phyloP scores from a whole-genome alignment of 768 basidiomycete genomes.

The Agrocybe pediades region DNA sequence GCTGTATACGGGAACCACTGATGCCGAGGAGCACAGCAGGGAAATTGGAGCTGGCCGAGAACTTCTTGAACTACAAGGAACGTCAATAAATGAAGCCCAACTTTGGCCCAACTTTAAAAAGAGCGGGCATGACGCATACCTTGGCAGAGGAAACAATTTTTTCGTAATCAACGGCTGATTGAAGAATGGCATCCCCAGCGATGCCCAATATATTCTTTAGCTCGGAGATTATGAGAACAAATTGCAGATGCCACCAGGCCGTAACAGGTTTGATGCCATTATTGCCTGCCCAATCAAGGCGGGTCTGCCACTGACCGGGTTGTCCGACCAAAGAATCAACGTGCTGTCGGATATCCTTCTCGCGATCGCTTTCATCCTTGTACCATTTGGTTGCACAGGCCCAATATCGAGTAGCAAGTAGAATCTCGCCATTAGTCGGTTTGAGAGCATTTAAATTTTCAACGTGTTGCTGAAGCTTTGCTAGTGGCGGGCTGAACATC shows the following conservation, averaged over 20 bases:
- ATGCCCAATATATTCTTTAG: constrained; percentile 18
- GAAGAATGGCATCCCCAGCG: constrained; percentile 15
- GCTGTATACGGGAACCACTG: constrained; percentile 18
- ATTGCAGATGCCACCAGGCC: constrained; percentile 12
- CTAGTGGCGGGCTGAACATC: constrained; percentile 11
- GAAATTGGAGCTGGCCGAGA: constrained; percentile 15
- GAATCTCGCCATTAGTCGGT: constrained; percentile 9
- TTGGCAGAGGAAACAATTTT: constrained; percentile 15
- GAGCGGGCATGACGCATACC: constrained; percentile 1
- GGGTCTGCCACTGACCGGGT: constrained; percentile 5
- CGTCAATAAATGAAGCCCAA: constrained; percentile 9
- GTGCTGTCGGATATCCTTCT: constrained; percentile 6
- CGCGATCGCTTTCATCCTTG: neutral
- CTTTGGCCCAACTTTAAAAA: no score
- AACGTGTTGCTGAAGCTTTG: constrained; percentile 6
- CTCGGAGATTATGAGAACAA: constrained; percentile 11
- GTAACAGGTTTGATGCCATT: constrained; percentile 14
- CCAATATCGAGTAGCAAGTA: constrained; percentile 11
- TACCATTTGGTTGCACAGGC: constrained; percentile 2
- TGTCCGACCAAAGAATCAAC: constrained; percentile 7
- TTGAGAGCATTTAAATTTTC: constrained; percentile 12
- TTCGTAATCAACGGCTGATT: constrained; percentile 15
- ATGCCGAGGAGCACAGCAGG: constrained; percentile 17
- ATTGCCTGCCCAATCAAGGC: constrained; percentile 12
- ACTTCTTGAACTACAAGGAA: constrained; percentile 13